Evolutionary conservation across 2,329 filamentous ascomycete genomes (phyloP), one percentile per base, ranked within the genome.

Genomic region (Westerdykella ornata): DNA sequence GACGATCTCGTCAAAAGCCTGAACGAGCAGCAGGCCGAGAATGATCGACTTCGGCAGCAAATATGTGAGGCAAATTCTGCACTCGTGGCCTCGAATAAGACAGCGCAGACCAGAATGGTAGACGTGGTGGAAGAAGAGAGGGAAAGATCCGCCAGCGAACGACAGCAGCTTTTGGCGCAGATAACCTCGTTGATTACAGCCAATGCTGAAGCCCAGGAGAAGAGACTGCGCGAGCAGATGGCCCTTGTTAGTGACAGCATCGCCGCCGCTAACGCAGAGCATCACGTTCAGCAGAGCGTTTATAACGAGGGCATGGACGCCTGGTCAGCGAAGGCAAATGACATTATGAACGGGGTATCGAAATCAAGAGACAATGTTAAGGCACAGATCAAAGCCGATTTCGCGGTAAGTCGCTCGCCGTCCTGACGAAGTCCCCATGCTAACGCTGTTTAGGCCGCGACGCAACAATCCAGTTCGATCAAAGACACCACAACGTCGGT

Each of bases 401-500:
- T 89, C 84, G 80, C 78, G 46, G 80, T 85, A 72, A 72, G 81
- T 69, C 37, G 29, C 13, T 30, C 18, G 30, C 33, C 7, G 16
- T 17, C 7, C 15, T n/a, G 36, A n/a, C 11, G 14, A 9, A 12
- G 8, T 15, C 4, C 15, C n/a, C 3, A 43, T 39, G 45, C 65
- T 69, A 58, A 56, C 39, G 6, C n/a, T 18, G 12, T 16, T 8
- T 50, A 85, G 81, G 67, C 71, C 20, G 87, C 90, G 29, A 85
- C 87, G 53, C 76, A 84, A 43, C 83, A 86, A 57, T 94, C 88
- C 54, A 80, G 75, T n/a, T 82, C 84, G 5, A 90, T 98, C 53
- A 86, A 90, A 53, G 76, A 78, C 6, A 85, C 85, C 0, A 89
- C 90, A 0, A 84, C 85, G 53, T 86, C 86, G 2, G 88, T 97